phyloP scores from a whole-genome alignment of 257 asterid species.

The Henckelia pumila region DNA sequence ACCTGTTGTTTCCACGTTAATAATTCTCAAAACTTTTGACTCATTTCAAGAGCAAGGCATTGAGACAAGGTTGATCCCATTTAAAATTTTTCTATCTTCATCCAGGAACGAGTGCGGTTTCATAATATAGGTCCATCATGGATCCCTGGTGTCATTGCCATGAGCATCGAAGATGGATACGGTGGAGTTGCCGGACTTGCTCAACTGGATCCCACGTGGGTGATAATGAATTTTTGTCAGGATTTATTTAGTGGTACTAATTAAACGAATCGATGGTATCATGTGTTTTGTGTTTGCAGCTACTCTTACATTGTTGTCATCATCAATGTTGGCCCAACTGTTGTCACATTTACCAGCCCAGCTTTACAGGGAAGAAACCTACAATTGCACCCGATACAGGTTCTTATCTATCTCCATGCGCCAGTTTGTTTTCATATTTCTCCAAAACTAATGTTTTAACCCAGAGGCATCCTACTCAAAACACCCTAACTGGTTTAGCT shows the following conservation, averaged over 20 bases:
- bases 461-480: not conserved
- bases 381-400: conserved; percentile 84
- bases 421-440: not conserved
- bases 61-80: not conserved
- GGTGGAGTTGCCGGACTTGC: conserved; percentile 63
- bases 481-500: not conserved
- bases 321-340: conserved; percentile 60
- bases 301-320: conserved; percentile 62
- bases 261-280: conserved; percentile 17
- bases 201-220: conserved; percentile 74
- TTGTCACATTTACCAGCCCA: conserved; percentile 47
- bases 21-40: not conserved
- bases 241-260: conserved; percentile 17
- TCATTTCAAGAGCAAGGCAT: not conserved
- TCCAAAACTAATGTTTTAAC: not conserved
- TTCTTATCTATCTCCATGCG: conserved; percentile 19
- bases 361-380: conserved; percentile 55
- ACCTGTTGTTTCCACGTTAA: no score
- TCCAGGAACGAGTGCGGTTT: conserved; percentile 78
- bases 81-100: conserved; percentile 19
- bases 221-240: conserved; percentile 15
- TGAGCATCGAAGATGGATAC: conserved; percentile 91
- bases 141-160: conserved; percentile 71
- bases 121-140: conserved; percentile 81
- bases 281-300: conserved; percentile 41